Percentiles rank a stretch among this genome's conserved stretches.
Conservation (phyloP, 352 stramenopile species). For the Phytophthora boehmeriae region DNA sequence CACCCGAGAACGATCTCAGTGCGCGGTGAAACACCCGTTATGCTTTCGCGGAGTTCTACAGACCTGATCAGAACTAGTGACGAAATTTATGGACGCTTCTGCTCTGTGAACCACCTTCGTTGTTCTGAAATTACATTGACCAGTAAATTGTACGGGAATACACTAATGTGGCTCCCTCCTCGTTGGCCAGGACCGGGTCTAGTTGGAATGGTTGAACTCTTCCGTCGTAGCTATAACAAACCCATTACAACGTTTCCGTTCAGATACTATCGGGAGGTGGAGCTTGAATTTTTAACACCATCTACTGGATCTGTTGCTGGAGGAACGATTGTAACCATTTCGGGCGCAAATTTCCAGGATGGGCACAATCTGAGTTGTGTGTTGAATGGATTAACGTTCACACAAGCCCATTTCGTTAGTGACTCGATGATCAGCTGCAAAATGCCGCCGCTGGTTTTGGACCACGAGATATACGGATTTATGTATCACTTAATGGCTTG, state of each 20-base stretch:
- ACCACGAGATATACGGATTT: conserved; percentile 22
- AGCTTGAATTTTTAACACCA: conserved; percentile 29
- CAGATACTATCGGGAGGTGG: conserved; percentile 37
- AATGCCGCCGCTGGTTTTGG: conserved; percentile 23
- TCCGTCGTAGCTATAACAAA: conserved; percentile 6
- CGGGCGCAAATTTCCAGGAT: conserved; percentile 38
- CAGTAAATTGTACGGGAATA: neutral
- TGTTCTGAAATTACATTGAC: conserved; percentile 27
- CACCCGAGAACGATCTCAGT: conserved; percentile 22
- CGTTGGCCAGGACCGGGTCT: conserved; percentile 16
- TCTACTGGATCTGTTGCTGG: conserved; percentile 25
- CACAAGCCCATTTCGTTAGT: conserved; percentile 33
- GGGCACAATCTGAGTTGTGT: conserved; percentile 39
- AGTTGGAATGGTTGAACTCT: conserved; percentile 34
- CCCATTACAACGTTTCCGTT: conserved; percentile 30
- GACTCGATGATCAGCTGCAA: conserved; percentile 34
- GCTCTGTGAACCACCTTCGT: conserved; percentile 8
- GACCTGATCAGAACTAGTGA: neutral
- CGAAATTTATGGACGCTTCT: conserved; percentile 32
- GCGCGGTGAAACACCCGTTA: conserved; percentile 18
- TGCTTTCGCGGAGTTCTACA: conserved; percentile 11
- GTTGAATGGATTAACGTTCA: conserved; percentile 26
- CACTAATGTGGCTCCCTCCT: conserved; percentile 28
- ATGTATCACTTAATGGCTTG: conserved; percentile 43
- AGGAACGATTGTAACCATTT: conserved; percentile 40